Percentiles rank a stretch among this genome's conserved stretches.
Evolutionary conservation across 352 stramenopile genomes (phyloP).

Genomic region (Pythium chondricola): DNA sequence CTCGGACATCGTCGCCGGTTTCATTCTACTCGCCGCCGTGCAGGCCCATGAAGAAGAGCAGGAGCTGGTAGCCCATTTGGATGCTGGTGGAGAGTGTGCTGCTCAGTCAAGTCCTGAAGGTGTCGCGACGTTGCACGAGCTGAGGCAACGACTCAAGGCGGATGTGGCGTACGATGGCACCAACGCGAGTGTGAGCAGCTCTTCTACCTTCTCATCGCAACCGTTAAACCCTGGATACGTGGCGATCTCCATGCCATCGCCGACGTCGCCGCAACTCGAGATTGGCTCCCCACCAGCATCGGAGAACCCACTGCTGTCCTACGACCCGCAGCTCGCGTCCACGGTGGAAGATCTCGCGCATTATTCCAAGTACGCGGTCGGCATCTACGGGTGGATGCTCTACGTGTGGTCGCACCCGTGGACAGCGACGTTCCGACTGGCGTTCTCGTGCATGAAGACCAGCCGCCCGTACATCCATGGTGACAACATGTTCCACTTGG

Average conservation of each 20-base stretch:
- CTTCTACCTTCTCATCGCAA: background rate
- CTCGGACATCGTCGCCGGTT: conserved; percentile 82
- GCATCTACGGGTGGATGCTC: conserved; percentile 88
- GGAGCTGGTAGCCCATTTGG: conserved; percentile 19
- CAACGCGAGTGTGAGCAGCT: conserved; percentile 3
- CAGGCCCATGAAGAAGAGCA: conserved; percentile 68
- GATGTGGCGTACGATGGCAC: conserved; percentile 15
- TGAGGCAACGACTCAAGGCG: conserved; percentile 35
- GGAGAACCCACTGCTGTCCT: conserved; percentile 30
- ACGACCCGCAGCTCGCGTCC: conserved; percentile 39
- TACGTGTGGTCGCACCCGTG: conserved; percentile 88
- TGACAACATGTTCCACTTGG: conserved; percentile 80
- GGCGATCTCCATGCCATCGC: conserved; percentile 43
- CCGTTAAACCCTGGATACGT: conserved; percentile 25
- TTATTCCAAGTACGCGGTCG: conserved; percentile 79
- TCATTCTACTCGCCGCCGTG: conserved; percentile 73
- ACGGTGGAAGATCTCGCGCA: conserved; percentile 67
- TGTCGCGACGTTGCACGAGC: conserved; percentile 39
- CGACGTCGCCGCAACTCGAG: background rate
- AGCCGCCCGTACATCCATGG: conserved; percentile 62
- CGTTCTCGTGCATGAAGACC: conserved; percentile 71
- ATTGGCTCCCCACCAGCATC: conserved; percentile 19
- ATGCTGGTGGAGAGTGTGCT: conserved; percentile 13
- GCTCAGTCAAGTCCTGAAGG: conserved; percentile 10
- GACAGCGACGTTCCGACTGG: conserved; percentile 66